Base-by-base conservation (phyloP, 306 rosid genomes). In the Gynostemma pentaphyllum region DNA sequence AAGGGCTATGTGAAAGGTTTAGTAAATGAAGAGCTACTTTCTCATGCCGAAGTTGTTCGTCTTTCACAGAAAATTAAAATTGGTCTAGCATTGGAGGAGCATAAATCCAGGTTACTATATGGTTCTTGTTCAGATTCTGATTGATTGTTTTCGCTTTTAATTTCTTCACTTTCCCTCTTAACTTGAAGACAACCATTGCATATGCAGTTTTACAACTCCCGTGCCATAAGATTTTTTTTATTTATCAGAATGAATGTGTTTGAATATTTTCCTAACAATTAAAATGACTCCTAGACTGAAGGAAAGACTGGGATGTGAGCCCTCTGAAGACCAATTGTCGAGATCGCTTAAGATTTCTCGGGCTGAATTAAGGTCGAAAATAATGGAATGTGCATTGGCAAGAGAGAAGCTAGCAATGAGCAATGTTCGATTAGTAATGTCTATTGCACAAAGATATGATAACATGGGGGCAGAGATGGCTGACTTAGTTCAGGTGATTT, bases 331-430 rank as follows among this genome's bases (percentile, higher is more conserved):
- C 57, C 95, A 92, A 70, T 76, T 92, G 14, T 95, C 99, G 16
- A 74, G 76, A 45, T 84, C 94, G 2, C 75, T 92, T 74, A 82
- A 76, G 79, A 92, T 92, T 71, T 82, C 99, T 36, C 69, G 85
- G 5, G 57, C 84, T 28, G 90, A 82, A 45, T 79, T 92, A 15
- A 80, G 65, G 67, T 73, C 86, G 59, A 86, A 75, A 64, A 48
- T 76, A 75, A 78, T 88, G 23, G 94, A 92, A 73, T 75, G 90
- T 68, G 49, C 82, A 71, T 72, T 92, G 74, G 99, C 99, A 15
- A 88, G 94, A 76, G 96, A 92, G 78, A 84, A 80, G 76, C 68
- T 92, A 75, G 81, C 96, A 22, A 88, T 92, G 99, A 86, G 96
- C 80, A 92, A 92, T 66, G 90, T 92, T 71, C 99, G 99, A 47